phyloP scores from a whole-genome alignment of 2,329 filamentous ascomycete genomes.

The Talaromyces sp. region DNA sequence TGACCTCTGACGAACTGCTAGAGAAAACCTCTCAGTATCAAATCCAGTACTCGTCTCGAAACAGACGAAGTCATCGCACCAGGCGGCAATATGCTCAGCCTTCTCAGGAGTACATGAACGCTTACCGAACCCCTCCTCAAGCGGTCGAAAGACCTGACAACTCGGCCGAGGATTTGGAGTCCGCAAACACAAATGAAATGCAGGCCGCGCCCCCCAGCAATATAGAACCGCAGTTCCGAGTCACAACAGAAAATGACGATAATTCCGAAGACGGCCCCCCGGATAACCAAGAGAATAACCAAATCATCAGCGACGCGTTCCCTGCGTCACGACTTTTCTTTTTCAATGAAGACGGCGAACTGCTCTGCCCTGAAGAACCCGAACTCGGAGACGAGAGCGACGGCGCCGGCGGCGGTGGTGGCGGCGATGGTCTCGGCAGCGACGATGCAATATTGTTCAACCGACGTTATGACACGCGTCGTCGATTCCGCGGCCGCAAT shows the following conservation, averaged over 20 bases:
- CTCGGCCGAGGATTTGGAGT: conserved; percentile 14
- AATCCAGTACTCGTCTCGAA: conserved; percentile 54
- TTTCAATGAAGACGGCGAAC: conserved; percentile 24
- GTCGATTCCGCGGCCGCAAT: conserved; percentile 18
- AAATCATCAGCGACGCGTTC: conserved; percentile 11
- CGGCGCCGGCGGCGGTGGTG: conserved; percentile 10
- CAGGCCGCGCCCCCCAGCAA: conserved; percentile 13
- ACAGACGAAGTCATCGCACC: conserved; percentile 19
- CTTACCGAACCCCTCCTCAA: conserved; percentile 30
- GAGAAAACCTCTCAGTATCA: conserved; percentile 68
- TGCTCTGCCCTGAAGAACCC: conserved; percentile 24
- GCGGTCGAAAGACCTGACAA: conserved; percentile 24
- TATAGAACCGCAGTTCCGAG: conserved; percentile 27
- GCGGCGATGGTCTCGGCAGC: conserved; percentile 4
- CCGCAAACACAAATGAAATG: conserved; percentile 15
- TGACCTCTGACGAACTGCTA: conserved; percentile 72
- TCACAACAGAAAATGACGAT: conserved; percentile 33
- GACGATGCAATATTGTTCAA: conserved; percentile 9
- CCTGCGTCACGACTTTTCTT: conserved; percentile 18
- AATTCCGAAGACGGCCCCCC: conserved; percentile 28
- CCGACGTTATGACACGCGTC: conserved; percentile 21
- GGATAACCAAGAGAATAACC: conserved; percentile 24
- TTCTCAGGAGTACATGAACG: conserved; percentile 36
- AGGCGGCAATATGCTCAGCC: conserved; percentile 26
- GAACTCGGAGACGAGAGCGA: conserved; percentile 24